Evolutionary conservation across 2,329 filamentous ascomycete genomes (phyloP).

Genomic region (Madurella mycetomatis): DNA sequence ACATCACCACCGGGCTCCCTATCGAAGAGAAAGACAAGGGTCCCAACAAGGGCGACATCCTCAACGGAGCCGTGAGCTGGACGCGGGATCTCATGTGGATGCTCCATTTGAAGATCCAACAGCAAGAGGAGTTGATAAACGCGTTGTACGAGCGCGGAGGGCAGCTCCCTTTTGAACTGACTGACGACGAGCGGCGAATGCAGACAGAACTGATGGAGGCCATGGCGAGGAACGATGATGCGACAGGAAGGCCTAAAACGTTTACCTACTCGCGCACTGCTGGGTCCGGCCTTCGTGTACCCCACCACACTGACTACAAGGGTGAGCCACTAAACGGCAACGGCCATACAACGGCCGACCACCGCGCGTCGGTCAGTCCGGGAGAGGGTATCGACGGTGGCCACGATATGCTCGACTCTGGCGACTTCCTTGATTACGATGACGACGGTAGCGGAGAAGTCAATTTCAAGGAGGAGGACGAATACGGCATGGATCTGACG

Average conservation of each 20-base stretch:
- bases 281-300: constrained; percentile 83
- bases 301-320: constrained; percentile 86
- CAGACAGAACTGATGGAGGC: constrained; percentile 86
- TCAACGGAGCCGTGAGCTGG: constrained; percentile 96
- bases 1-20: constrained; percentile 87
- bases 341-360: constrained; percentile 30
- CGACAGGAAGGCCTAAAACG: constrained; percentile 36
- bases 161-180: constrained; percentile 73
- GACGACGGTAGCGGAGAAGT: constrained; percentile 68
- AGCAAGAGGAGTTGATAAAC: constrained; percentile 81
- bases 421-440: constrained; percentile 63
- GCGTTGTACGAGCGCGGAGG: constrained; percentile 68
- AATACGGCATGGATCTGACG: constrained; percentile 77
- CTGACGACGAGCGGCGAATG: constrained; percentile 94
- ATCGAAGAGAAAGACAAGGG: constrained; percentile 98
- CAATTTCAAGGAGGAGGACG: constrained; percentile 91
- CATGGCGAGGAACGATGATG: constrained; percentile 71
- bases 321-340: constrained; percentile 66
- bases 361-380: constrained; percentile 51
- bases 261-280: constrained; percentile 81
- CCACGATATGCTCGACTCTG: constrained; percentile 47
- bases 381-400: constrained; percentile 33
- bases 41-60: constrained; percentile 96
- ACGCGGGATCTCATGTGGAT: constrained; percentile 98
- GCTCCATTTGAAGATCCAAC: constrained; percentile 80